Evolutionary conservation across 805 yeast genomes (phyloP).

Genomic region (Sugiyamaella mastotermitis): DNA sequence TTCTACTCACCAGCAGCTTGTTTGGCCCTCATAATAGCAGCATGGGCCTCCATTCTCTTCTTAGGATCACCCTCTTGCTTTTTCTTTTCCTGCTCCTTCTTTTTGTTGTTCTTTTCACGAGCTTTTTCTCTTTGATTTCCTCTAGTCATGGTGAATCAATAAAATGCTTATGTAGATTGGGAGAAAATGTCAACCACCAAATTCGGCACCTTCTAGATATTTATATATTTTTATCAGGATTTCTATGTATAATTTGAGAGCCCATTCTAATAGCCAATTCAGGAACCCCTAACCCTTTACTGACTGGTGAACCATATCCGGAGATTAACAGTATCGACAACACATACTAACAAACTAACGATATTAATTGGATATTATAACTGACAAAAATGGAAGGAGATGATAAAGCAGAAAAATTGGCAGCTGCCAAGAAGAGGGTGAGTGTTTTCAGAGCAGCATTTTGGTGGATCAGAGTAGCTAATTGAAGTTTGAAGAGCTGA

Average conservation of each 20-base stretch:
- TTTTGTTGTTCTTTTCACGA: conserved; percentile 79
- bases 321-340: too few species aligned
- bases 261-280: too few species aligned
- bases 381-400: conserved; percentile 22
- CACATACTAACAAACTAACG: too few species aligned
- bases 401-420: conserved; percentile 54
- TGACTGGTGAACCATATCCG: too few species aligned
- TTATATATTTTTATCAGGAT: too few species aligned
- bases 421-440: conserved; percentile 66
- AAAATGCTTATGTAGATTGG: too few species aligned
- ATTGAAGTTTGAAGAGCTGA: conserved; percentile 56
- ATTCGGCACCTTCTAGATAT: too few species aligned
- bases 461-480: background rate
- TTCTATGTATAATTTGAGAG: too few species aligned
- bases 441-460: conserved; percentile 14
- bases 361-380: too few species aligned
- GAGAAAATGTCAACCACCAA: too few species aligned
- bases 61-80: conserved; percentile 80
- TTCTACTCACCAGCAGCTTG: conserved; percentile 65
- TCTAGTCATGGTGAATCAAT: conserved; percentile 76
- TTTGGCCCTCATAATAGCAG: conserved; percentile 82
- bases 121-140: conserved; percentile 97
- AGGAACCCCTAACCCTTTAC: too few species aligned
- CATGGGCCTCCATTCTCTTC: conserved; percentile 82
- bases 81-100: conserved; percentile 54